These are phyloP conservation scores for Fusarium sublunatum DNA, from an alignment of 2,329 filamentous ascomycete species.

Conservation along the genomic window DNA sequence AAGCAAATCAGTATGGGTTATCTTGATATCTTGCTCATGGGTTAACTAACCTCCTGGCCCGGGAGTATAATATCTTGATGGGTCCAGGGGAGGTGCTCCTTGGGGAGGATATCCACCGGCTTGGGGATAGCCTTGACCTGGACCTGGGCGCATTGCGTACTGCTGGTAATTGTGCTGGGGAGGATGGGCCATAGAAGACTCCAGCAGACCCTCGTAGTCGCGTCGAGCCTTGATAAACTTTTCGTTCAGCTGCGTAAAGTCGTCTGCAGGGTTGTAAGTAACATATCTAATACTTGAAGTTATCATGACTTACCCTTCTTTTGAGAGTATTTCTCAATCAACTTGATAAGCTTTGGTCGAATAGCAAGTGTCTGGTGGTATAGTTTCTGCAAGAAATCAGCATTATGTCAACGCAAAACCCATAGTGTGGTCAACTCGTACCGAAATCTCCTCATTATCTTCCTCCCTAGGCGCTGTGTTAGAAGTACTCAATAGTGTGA, in stretches of 20 bases:
- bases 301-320: conserved; percentile 79
- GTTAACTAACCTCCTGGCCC: conserved; percentile 54
- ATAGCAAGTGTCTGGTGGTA: conserved; percentile 97
- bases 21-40: background rate
- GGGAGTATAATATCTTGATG: conserved; percentile 76
- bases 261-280: conserved; percentile 69
- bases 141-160: conserved; percentile 66
- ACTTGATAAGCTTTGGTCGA: conserved; percentile 93
- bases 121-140: conserved; percentile 59
- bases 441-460: conserved; percentile 97
- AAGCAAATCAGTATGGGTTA: conserved; percentile 24
- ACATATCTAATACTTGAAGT: background rate
- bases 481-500: conserved; percentile 90
- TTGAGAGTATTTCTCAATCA: conserved; percentile 99
- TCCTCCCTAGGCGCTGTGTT: conserved; percentile 82
- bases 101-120: conserved; percentile 56
- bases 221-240: conserved; percentile 99
- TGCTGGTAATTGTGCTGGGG: conserved; percentile 82
- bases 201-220: conserved; percentile 95
- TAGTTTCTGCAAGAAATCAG: conserved; percentile 66
- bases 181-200: conserved; percentile 97
- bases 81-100: conserved; percentile 64
- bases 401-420: background rate
- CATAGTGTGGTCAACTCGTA: conserved; percentile 51
- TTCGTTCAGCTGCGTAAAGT: conserved; percentile 98